Evolutionary conservation across 2,329 filamentous ascomycete species (phyloP).

Genomic region (Tothia fuscella): DNA sequence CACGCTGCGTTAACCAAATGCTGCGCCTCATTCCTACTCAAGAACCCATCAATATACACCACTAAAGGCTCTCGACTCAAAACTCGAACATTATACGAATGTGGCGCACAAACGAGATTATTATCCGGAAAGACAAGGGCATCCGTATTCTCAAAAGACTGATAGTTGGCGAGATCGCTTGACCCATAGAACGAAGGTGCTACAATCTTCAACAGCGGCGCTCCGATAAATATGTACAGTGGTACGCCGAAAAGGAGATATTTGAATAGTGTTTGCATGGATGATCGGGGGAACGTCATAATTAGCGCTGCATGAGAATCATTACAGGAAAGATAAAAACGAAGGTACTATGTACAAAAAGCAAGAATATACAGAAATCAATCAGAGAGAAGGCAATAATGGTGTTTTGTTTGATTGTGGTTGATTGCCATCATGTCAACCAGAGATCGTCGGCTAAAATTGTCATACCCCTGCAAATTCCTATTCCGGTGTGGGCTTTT

Average conservation of each 20-base stretch:
- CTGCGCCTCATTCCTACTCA: conserved; percentile 35
- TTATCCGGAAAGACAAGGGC: conserved; percentile 28
- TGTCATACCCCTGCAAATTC: no score
- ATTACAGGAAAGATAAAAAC: not conserved
- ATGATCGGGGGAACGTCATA: no score
- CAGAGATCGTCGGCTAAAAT: no score
- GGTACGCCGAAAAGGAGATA: conserved; percentile 11
- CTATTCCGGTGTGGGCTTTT: no score
- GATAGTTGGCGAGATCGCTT: not conserved
- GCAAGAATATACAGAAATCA: not conserved
- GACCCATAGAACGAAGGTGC: not conserved
- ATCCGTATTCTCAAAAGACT: conserved; percentile 22
- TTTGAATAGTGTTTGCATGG: conserved; percentile 1
- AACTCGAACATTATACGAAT: conserved; percentile 34
- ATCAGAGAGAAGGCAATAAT: no score
- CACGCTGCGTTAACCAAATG: conserved; percentile 6
- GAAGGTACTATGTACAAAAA: not conserved
- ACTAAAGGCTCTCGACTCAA: conserved; percentile 43
- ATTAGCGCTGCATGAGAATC: not conserved
- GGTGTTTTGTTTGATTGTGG: not conserved
- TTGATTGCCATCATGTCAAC: not conserved
- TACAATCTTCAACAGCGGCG: conserved; percentile 6
- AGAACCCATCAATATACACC: conserved; percentile 46
- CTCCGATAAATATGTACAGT: conserved; percentile 11
- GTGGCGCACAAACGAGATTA: conserved; percentile 26